Percentiles rank a stretch among this genome's conserved stretches.
Evolutionary conservation across 139 green algal species (phyloP).

Genomic region (Haematococcus sp.): DNA sequence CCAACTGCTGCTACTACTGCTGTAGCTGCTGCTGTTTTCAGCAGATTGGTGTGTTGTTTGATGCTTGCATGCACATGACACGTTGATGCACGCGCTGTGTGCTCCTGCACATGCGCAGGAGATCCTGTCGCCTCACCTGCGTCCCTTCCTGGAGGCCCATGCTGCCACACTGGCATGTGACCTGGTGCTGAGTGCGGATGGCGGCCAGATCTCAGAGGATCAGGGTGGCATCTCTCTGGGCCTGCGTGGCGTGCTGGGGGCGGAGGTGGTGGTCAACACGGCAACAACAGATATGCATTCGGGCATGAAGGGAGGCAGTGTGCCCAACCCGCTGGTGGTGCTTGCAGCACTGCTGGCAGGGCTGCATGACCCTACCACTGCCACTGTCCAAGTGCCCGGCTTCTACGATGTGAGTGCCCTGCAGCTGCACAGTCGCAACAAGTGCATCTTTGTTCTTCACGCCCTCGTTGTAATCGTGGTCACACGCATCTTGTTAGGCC

Average conservation of each 20-base stretch:
- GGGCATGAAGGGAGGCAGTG: conserved; percentile 58
- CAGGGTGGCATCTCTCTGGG: conserved; percentile 44
- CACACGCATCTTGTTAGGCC: too few relatives aligned
- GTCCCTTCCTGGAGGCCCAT: conserved; percentile 38
- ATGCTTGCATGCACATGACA: too few relatives aligned
- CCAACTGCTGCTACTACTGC: too few relatives aligned
- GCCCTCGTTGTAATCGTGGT: too few relatives aligned
- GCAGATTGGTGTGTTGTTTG: too few relatives aligned
- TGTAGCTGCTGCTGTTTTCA: too few relatives aligned
- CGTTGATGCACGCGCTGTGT: too few relatives aligned
- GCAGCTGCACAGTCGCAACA: not conserved
- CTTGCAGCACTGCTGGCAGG: conserved; percentile 56
- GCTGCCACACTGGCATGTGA: conserved; percentile 37
- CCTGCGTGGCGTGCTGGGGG: conserved; percentile 43
- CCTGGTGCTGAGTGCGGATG: conserved; percentile 63
- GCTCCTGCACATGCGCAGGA: too few relatives aligned
- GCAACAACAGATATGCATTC: conserved; percentile 60
- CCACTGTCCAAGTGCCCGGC: conserved; percentile 47
- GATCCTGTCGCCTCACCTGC: conserved; percentile 1
- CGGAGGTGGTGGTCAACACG: conserved; percentile 54
- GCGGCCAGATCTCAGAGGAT: conserved; percentile 39
- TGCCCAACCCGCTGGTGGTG: conserved; percentile 59
- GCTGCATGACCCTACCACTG: conserved; percentile 23
- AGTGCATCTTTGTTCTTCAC: too few relatives aligned
- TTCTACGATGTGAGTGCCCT: conserved; percentile 58